Base-by-base conservation (phyloP, 176 grass and related monocot species). In the Secale cereale region DNA sequence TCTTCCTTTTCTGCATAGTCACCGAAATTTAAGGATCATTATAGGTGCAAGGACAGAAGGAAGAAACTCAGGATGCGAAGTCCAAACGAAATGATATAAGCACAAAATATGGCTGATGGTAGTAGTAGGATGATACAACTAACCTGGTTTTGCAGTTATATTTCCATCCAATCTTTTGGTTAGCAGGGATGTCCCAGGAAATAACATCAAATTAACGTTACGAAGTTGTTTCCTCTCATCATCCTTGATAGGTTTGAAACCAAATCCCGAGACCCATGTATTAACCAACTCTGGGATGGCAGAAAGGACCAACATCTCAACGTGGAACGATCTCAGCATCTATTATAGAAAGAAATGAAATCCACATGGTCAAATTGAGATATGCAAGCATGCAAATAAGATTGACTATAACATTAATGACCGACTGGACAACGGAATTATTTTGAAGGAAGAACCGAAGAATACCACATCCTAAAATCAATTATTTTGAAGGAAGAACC, bases 221-320 rank as follows among this genome's bases (percentile, higher is more conserved):
- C 81, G 79, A 16, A 99, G 88, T 29, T 86, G 84, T 60, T 92
- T 91, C 71, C 81, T 94, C 77, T 99, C 97, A 74, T 80, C 61
- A 74, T 99, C 82, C 74, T 88, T 75, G 11, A 99, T 94, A 70
- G 91, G 86, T 87, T 92, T 99, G 83, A 99, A 99, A 56, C 88
- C 97, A 73, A 99, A 99, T 84, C 94, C 93, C 23, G 86, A 94
- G 54, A 89, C 86, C 97, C 97, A 99, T 89, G 97, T 99, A 84
- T 85, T 90, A 79, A 99, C 94, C 76, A 96, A 74, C 76, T 93
- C 86, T 39, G 97, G 94, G 86, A 99, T 96, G 66, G 94, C 94
- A 82, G 91, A 96, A 87, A 99, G 77, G 75, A 96, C 97, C 84
- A 99, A 85, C 63, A 92, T 87, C 88, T 92, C 88, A 62, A 99